Evolutionary conservation across 495 filamentous ascomycete species (phyloP), one percentile per base, ranked within the genome.

Genomic region (Hypoxylon fuscum): DNA sequence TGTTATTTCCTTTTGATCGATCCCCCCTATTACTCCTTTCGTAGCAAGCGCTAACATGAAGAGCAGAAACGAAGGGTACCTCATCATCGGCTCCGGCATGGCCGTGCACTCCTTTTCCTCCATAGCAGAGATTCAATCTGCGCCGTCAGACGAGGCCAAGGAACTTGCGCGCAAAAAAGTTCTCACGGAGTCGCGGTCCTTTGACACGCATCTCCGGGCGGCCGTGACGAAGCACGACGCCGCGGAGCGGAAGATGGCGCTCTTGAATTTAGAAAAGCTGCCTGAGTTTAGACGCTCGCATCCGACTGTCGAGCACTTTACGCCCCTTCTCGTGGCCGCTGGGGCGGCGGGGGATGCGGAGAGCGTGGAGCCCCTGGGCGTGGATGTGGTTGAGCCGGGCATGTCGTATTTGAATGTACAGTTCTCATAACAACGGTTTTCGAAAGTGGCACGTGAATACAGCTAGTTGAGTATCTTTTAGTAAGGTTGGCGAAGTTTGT

Each of bases 331-430:
- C 17, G 59, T 63, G n/a, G 59, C 52, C 2, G 59, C 59, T 9
- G 59, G 59, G n/a, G 59, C 52, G 11, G 59, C 46, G 7, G 46
- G 52, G 1, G 40, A 63, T 45, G 45, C 53, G 10, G 37, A 5
- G 29, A 53, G 31, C 9, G 37, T 25, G 6, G 41, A 18, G 34
- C 47, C 60, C 17, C 5, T 64, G 32, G 60, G 53, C 1, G 53
- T 34, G 4, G 53, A 64, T 58, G 60, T 64, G 9, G 60, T 64
- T 5, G 53, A 57, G 47, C 60, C 60, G 12, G 60, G 60, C 7
- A 64, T 64, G 60, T 64, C 60, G 47, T 64, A 64, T 58, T 58
- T 64, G 54, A 64, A 64, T 53, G 53, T 64, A 7, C 14, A 47
- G 25, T 64, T 64, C 46, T 22, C 17, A 22, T 62, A 37, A 12